Base-by-base conservation (phyloP, 768 basidiomycete genomes). In the Calocera cornea region DNA sequence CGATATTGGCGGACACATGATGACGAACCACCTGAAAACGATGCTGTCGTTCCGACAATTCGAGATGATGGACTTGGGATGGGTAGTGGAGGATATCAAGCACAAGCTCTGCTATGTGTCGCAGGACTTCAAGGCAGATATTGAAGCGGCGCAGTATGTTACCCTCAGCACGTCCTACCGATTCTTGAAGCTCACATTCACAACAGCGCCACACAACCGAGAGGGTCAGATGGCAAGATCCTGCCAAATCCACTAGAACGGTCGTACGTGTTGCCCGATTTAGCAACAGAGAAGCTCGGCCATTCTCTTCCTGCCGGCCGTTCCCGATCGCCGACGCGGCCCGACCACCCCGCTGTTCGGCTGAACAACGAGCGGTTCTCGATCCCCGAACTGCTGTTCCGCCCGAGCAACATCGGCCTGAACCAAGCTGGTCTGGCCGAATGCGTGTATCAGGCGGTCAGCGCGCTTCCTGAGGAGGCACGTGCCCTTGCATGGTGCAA, bases 51-150 rank as follows among this genome's bases (percentile, higher is more conserved):
- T 90, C 76, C 87, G 95, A 49, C 95, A 97, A 74, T 97, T 92
- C 90, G 92, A 97, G 76, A 92, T 97, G 90, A 94, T 95, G 87
- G 93, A 97, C 73, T 89, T 97, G 76, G 95, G 92, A 1, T 85
- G 88, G 75, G 89, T 97, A 74, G 87, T 97, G 81, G 94, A 95
- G 78, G 84, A 89, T 72, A 88, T 92, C 72, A 94, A 95, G 76
- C 93, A 97, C 76, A 76, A 84, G 17, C 94, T 92, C 75, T 94
- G 92, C 77, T 97, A 87, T 76, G 88, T 95, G 66, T 86, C 91
- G 14, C 79, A 79, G 22, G 72, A 75, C 73, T 94, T 89, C 79
- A 81, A 80, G 68, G 74, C 76, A 60, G 93, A 97, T 76, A 78
- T 92, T 67, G 88, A 93, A 76, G 77, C 77, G 8, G 90, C 87